Evolutionary conservation across 345 rosid genomes (phyloP).

Genomic region (Citropsis articulata): DNA sequence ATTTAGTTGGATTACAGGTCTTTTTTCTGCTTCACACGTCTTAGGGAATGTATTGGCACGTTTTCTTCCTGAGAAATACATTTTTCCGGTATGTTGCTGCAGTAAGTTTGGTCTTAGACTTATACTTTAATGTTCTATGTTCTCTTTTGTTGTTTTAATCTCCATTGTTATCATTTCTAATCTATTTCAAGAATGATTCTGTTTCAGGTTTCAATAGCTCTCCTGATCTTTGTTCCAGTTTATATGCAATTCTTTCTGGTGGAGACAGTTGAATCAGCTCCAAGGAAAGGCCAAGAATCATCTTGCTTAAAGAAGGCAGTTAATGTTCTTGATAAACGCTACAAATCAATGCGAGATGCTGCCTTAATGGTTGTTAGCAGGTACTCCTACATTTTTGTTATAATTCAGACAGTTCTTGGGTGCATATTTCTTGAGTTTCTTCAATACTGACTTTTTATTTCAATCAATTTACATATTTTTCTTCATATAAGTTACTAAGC

Average conservation of each 20-base stretch:
- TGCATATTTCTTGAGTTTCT: background rate
- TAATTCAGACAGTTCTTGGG: background rate
- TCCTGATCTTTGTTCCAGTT: constrained; percentile 39
- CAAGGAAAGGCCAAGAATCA: constrained; percentile 30
- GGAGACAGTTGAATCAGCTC: constrained; percentile 33
- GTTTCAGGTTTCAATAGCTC: constrained; percentile 45
- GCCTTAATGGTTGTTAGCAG: constrained; percentile 35
- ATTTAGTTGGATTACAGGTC: constrained; percentile 59
- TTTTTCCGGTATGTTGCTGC: constrained; percentile 36
- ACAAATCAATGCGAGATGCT: constrained; percentile 45
- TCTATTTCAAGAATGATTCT: background rate
- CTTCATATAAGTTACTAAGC: background rate
- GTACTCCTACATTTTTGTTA: constrained; percentile 12
- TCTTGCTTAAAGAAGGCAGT: constrained; percentile 25
- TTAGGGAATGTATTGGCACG: constrained; percentile 46
- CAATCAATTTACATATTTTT: background rate
- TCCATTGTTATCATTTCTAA: background rate
- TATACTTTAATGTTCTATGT: background rate
- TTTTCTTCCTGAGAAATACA: constrained; percentile 49
- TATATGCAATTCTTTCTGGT: constrained; percentile 43
- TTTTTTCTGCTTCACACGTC: constrained; percentile 53
- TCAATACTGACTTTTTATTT: background rate
- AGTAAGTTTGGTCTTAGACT: background rate
- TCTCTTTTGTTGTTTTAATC: background rate
- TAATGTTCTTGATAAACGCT: constrained; percentile 28